Base-by-base conservation (phyloP, 805 yeast species). In the Sugiyamaella marilandica region DNA sequence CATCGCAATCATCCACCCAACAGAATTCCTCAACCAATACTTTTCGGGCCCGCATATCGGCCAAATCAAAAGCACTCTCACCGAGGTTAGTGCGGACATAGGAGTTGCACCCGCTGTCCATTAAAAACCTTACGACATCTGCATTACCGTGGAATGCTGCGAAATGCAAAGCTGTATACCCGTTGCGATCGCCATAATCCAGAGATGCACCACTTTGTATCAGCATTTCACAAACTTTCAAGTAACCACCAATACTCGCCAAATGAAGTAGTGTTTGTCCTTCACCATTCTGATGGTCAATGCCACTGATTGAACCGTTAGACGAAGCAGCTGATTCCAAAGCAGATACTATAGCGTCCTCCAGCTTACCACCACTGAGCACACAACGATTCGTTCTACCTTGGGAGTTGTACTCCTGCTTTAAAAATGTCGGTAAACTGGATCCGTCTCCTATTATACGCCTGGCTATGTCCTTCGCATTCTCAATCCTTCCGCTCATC, bases 401-500 rank as follows among this genome's bases (percentile, higher is more conserved):
- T 18, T 19, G 41, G 26, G 44, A 47, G 24, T 48, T 36, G 34
- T 51, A 51, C n/a, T 50, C 46, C 29, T 49, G 41, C 19, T 48
- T 49, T 5, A 56, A 51, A 29, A 41, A 31, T 8, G 50, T 29
- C 2, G 54, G 32, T 16, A 53, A 37, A 10, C 50, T 49, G 9
- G 50, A 52, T 18, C 58, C 54, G 41, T 29, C 77, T 10, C 94
- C 95, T 50, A 92, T 90, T 59, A 94, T 89, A 58, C 96, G 76
- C 67, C 85, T 85, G 1, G 98, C 98, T 62, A 94, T 87, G 64
- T 89, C 90, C 60, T 87, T 82, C 1, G 98, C 97, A 69, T 92
- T 97, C 65, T 94, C 98, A 53, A 94, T 73, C 63, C 85, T 84
- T 54, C 98, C 99, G 65, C 89, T 91, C 97, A 92, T 90, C 71